These are phyloP conservation scores for Amaranthus hypochondriacus DNA, from an alignment of 148 eudicot genomes.

Conservation along the genomic window DNA sequence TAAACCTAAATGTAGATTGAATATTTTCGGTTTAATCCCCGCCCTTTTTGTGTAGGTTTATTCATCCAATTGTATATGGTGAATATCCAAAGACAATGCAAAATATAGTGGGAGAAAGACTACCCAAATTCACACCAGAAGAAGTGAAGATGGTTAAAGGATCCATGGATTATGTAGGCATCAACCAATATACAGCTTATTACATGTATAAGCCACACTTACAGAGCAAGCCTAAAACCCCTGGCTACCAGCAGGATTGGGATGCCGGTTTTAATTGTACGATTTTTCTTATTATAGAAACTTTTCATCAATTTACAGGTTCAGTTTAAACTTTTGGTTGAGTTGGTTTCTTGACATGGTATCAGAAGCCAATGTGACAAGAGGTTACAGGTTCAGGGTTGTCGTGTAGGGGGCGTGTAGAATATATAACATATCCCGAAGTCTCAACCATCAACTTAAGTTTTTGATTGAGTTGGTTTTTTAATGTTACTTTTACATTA, in stretches of 20 bases:
- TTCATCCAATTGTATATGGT: conserved; percentile 84
- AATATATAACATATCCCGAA: too few species aligned
- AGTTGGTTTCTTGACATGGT: neutral
- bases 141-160: conserved; percentile 78
- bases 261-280: conserved; percentile 76
- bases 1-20: neutral
- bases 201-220: conserved; percentile 50
- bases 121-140: conserved; percentile 71
- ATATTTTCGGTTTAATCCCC: too few species aligned
- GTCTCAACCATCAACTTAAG: too few species aligned
- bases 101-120: conserved; percentile 57
- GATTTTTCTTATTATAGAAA: neutral
- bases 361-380: too few species aligned
- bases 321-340: too few species aligned
- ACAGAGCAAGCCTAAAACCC: conserved; percentile 28
- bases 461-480: too few species aligned
- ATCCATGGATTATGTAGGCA: conserved; percentile 75
- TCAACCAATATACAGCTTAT: conserved; percentile 83
- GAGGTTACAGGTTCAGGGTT: too few species aligned
- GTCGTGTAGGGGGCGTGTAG: too few species aligned
- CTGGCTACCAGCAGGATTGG: conserved; percentile 86
- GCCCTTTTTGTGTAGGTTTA: conserved; percentile 40
- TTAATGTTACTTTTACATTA: too few species aligned
- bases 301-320: neutral
- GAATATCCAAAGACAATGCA: conserved; percentile 88